phyloP scores from a whole-genome alignment of 257 asterid genomes.

The Fraxinus americana region DNA sequence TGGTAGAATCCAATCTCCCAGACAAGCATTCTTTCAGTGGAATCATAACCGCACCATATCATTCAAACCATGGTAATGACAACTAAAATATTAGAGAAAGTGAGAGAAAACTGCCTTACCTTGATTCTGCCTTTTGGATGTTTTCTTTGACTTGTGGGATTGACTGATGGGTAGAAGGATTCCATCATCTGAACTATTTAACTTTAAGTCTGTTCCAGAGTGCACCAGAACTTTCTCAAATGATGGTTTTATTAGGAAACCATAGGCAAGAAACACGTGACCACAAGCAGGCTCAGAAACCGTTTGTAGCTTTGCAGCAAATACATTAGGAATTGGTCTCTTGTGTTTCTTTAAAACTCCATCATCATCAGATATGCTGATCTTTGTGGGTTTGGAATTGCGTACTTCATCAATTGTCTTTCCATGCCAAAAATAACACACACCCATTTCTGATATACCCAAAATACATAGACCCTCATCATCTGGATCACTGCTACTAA shows the following conservation, averaged over 20 bases:
- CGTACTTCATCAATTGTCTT: conserved; percentile 61
- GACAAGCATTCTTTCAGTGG: neutral
- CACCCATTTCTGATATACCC: conserved; percentile 87
- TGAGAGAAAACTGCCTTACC: conserved; percentile 44
- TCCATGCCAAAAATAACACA: conserved; percentile 89
- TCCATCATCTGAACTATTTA: conserved; percentile 65
- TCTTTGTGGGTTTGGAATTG: conserved; percentile 70
- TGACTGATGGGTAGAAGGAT: conserved; percentile 68
- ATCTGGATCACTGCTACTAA: conserved; percentile 38
- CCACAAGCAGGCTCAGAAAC: conserved; percentile 50
- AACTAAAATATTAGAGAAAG: neutral
- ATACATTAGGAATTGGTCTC: conserved; percentile 57
- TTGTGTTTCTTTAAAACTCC: conserved; percentile 48
- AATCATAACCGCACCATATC: neutral
- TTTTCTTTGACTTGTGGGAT: conserved; percentile 56
- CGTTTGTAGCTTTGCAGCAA: conserved; percentile 79
- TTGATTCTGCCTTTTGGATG: conserved; percentile 39
- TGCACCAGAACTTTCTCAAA: conserved; percentile 77
- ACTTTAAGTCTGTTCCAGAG: conserved; percentile 62
- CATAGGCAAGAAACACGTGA: conserved; percentile 76
- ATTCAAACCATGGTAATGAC: neutral
- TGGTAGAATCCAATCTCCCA: neutral
- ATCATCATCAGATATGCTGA: conserved; percentile 52
- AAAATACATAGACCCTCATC: conserved; percentile 61
- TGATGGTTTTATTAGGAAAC: conserved; percentile 74